Evolutionary conservation across 1,284 basidiomycete species (phyloP).

Genomic region (Cerioporus squamosus): DNA sequence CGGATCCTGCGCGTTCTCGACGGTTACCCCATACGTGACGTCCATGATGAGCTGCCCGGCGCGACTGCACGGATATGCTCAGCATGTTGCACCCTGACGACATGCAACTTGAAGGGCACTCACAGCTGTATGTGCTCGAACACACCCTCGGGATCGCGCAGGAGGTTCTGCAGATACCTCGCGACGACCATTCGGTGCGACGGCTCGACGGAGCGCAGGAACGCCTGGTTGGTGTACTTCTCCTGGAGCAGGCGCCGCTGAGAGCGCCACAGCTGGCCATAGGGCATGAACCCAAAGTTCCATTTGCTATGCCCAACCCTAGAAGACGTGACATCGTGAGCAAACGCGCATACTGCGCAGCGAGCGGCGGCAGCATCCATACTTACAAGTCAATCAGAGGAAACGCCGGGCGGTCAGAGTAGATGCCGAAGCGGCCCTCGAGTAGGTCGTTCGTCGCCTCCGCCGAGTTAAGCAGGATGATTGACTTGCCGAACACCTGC

Average conservation of each 20-base stretch:
- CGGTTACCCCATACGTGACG: constrained; percentile 12
- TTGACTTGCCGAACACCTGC: constrained; percentile 17
- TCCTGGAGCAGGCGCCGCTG: constrained; percentile 3
- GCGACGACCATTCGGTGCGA: constrained; percentile 3
- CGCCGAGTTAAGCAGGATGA: constrained; percentile 48
- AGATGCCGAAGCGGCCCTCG: constrained; percentile 63
- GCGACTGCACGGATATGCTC: not conserved
- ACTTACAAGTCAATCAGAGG: constrained; percentile 12
- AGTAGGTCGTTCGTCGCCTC: constrained; percentile 59
- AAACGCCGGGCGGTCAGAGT: constrained; percentile 49
- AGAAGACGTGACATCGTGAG: not conserved
- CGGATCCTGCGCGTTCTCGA: constrained; percentile 6
- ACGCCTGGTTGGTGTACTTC: constrained; percentile 3
- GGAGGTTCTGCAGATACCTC: constrained; percentile 4
- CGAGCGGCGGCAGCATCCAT: too few species aligned
- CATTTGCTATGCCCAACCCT: constrained; percentile 12
- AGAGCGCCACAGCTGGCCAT: constrained; percentile 12
- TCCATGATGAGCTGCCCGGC: constrained; percentile 14
- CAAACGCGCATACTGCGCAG: too few species aligned
- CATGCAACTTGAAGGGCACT: not conserved
- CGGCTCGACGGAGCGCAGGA: constrained; percentile 6
- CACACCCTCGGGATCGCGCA: constrained; percentile 5
- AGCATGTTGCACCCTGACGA: not conserved
- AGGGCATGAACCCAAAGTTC: constrained; percentile 19
- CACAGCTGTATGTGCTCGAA: constrained; percentile 9